These are phyloP conservation scores for Fusarium foetens DNA, from an alignment of 2,329 filamentous ascomycete genomes.

Conservation along the genomic window DNA sequence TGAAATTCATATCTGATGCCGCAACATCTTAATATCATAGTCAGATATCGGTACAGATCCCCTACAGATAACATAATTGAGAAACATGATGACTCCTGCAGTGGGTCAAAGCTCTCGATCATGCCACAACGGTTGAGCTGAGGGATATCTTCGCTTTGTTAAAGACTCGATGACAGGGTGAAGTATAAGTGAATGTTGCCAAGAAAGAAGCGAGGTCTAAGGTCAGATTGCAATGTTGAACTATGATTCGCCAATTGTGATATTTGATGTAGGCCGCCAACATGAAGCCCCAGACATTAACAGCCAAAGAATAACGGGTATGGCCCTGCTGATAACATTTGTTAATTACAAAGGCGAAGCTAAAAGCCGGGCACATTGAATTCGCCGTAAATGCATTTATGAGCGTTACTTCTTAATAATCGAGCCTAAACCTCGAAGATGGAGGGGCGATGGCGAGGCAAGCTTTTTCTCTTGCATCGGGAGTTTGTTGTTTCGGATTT, in stretches of 20 bases:
- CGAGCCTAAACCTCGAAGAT: conserved; percentile 1
- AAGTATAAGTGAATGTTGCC: not conserved
- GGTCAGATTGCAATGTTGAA: not conserved
- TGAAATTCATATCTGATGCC: not conserved
- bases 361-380: conserved; percentile 1
- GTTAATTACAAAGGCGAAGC: conserved; percentile 8
- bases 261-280: conserved; percentile 15
- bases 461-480: conserved; percentile 10
- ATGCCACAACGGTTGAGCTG: not conserved
- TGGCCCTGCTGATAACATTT: conserved; percentile 4
- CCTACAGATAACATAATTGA: not conserved
- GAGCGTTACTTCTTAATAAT: not conserved
- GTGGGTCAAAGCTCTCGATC: not conserved
- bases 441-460: conserved; percentile 14
- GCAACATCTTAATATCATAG: not conserved
- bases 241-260: conserved; percentile 26
- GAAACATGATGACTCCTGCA: conserved; percentile 13
- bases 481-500: conserved; percentile 33
- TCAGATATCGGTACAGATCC: not conserved
- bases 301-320: conserved; percentile 3
- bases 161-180: not conserved
- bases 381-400: not conserved
- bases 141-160: not conserved
- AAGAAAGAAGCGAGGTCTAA: conserved; percentile 1
- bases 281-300: not conserved